Conservation (phyloP, 306 rosid species). For the Quercus suber region DNA sequence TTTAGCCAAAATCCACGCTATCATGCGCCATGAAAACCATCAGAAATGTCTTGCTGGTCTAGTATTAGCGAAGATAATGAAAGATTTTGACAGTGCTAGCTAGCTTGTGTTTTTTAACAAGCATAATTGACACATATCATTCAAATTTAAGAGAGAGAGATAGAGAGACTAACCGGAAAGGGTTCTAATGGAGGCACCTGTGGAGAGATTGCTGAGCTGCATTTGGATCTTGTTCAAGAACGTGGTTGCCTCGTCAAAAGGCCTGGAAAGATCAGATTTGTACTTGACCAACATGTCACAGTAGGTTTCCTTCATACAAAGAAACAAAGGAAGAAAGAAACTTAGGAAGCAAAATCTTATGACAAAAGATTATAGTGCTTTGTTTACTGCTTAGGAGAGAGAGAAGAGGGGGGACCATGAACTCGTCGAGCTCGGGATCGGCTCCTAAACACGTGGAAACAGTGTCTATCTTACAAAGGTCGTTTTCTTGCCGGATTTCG, state of each 20-base stretch:
- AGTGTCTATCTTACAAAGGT: slow-evolving; percentile 45
- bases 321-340: neutral
- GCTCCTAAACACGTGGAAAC: slow-evolving; percentile 89
- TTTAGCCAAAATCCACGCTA: neutral
- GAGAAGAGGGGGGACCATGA: slow-evolving; percentile 73
- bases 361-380: slow-evolving; percentile 17
- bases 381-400: neutral
- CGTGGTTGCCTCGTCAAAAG: slow-evolving; percentile 87
- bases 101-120: neutral
- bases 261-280: slow-evolving; percentile 80
- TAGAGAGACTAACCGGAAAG: slow-evolving; percentile 59
- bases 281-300: slow-evolving; percentile 76
- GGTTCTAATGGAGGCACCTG: slow-evolving; percentile 47
- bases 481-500: slow-evolving; percentile 73
- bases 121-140: neutral
- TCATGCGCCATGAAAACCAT: neutral
- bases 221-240: slow-evolving; percentile 85
- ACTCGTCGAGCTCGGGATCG: slow-evolving; percentile 99
- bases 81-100: neutral
- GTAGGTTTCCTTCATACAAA: slow-evolving; percentile 62
- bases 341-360: slow-evolving; percentile 10
- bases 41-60: neutral
- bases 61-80: neutral
- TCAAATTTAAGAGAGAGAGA: neutral
- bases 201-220: slow-evolving; percentile 76